Evolutionary conservation across 352 stramenopile species (phyloP).

Genomic region (Phytophthora megakarya): DNA sequence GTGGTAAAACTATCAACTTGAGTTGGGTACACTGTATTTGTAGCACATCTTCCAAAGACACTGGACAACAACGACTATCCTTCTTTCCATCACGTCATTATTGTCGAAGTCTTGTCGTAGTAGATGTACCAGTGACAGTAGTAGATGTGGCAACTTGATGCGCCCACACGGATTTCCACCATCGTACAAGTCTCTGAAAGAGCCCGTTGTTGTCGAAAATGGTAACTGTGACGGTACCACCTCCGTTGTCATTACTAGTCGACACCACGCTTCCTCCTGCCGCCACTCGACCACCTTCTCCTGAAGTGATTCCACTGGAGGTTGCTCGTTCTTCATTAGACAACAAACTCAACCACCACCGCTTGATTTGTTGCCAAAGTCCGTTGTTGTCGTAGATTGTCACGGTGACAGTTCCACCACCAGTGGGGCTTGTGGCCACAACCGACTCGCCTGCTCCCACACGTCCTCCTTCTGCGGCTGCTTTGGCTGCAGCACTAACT

Average conservation of each 20-base stretch:
- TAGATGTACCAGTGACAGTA: background rate
- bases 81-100: background rate
- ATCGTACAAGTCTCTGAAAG: constrained; percentile 15
- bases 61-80: background rate
- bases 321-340: constrained; percentile 12
- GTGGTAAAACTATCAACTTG: background rate
- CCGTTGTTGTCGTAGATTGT: constrained; percentile 26
- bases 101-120: constrained; percentile 3
- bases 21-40: background rate
- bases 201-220: constrained; percentile 25
- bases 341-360: constrained; percentile 15
- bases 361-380: constrained; percentile 19
- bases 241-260: constrained; percentile 9
- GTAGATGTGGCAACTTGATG: background rate
- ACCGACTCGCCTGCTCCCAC: constrained; percentile 10
- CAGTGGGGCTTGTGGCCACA: constrained; percentile 1
- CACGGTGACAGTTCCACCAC: constrained; percentile 15
- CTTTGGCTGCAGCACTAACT: constrained; percentile 2
- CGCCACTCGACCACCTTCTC: constrained; percentile 14
- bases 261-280: constrained; percentile 12
- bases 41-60: background rate
- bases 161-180: constrained; percentile 12
- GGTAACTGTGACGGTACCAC: constrained; percentile 19
- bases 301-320: background rate
- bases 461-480: constrained; percentile 22